Base-by-base conservation (phyloP, 1,284 basidiomycete genomes). In the Gomphus sp. region DNA sequence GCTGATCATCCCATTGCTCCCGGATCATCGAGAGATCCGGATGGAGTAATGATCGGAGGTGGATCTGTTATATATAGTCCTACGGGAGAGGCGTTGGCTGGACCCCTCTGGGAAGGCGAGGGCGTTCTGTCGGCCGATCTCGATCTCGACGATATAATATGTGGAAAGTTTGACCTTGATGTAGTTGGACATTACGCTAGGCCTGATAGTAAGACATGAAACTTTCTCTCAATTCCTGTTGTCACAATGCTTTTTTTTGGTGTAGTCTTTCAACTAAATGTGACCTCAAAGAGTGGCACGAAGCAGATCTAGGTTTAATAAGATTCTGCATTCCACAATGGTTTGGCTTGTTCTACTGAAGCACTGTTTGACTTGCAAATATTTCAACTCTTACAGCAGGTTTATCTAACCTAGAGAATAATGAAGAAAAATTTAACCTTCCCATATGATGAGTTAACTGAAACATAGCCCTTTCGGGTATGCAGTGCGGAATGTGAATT, bases 81-180 rank as follows among this genome's bases (percentile, higher is more conserved):
- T 1, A 69, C 87, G 7, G 87, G 88, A 0, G 74, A 78, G 57
- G 74, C 87, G 34, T 74, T 90, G 6, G 87, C 85, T 2, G 87
- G 87, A 5, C 88, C 87, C 2, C 65, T 89, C 50, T 74, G 77
- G 60, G 77, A 78, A 57, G 68, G 75, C 50, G 84, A 87, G 64
- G 87, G 82, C 11, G 73, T 87, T 0, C 67, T 90, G 50, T 81
- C 80, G 4, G 87, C 84, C 0, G 79, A 84, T 64, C 66, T 90
- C 58, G 81, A 88, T 67, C 66, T 86, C 60, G 76, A 82, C 60
- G 79, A 84, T 60, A 72, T 83, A 54, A 62, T 80, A 4, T 74
- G 85, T 52, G 85, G 85, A 33, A 87, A 87, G 70, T 84, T 87
- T 65, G 87, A 90, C 67, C 70, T 90, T 59, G 88, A 89, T 67